Percentiles rank a stretch among this genome's conserved stretches.
phyloP scores from a whole-genome alignment of 257 asterid genomes.

The Salvia splendens region DNA sequence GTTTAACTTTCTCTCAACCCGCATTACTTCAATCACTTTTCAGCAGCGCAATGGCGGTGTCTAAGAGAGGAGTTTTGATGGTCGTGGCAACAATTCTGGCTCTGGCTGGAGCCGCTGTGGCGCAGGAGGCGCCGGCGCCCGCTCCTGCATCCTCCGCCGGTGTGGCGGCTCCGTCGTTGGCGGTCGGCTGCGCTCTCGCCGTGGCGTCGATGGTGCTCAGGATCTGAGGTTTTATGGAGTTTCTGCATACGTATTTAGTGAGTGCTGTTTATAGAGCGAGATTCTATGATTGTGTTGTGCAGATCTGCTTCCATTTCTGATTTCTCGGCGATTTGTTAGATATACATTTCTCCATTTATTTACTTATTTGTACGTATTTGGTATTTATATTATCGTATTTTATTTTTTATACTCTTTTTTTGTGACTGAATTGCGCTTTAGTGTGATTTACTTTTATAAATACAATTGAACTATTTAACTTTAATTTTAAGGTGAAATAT shows the following conservation, averaged over 20 bases:
- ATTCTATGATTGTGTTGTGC: slow-evolving; percentile 32
- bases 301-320: slow-evolving; percentile 30
- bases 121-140: slow-evolving; percentile 57
- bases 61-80: slow-evolving; percentile 26
- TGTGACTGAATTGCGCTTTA: too few species aligned
- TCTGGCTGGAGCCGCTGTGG: slow-evolving; percentile 42
- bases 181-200: slow-evolving; percentile 42
- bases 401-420: too few species aligned
- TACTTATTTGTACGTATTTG: slow-evolving; percentile 14
- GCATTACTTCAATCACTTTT: not conserved
- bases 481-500: too few species aligned
- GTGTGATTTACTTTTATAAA: too few species aligned
- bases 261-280: slow-evolving; percentile 29
- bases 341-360: slow-evolving; percentile 16
- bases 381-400: too few species aligned
- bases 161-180: slow-evolving; percentile 44
- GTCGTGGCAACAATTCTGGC: slow-evolving; percentile 37
- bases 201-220: slow-evolving; percentile 40
- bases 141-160: slow-evolving; percentile 56
- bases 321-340: slow-evolving; percentile 27
- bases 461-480: too few species aligned
- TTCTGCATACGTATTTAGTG: not conserved
- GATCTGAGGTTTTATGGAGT: slow-evolving; percentile 40
- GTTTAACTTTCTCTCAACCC: not conserved
- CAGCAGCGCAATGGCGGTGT: slow-evolving; percentile 48